A percentile compares a stretch with the other conserved stretches of the same genome.
phyloP scores from a whole-genome alignment of 2,329 filamentous ascomycete genomes.

The Arthrobotrys sphaeroides region DNA sequence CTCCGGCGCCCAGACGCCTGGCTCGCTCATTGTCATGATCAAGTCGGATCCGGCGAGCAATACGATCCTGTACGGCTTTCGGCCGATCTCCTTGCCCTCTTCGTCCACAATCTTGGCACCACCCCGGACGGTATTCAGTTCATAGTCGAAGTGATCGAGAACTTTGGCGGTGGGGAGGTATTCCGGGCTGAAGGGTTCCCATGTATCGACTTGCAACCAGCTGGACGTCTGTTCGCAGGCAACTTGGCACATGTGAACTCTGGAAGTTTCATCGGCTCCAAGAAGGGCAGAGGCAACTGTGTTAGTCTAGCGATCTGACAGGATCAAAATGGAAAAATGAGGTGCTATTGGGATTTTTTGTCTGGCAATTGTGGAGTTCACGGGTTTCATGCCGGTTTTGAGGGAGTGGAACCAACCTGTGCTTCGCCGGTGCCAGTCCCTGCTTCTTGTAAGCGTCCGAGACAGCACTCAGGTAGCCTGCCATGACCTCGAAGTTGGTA shows the following conservation, averaged over 20 bases:
- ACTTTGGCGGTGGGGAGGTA: constrained; percentile 91
- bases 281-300: constrained; percentile 13
- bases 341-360: too few relatives aligned
- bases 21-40: constrained; percentile 77
- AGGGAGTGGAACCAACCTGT: constrained; percentile 65
- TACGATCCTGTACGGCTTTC: constrained; percentile 68
- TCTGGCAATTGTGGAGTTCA: background rate
- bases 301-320: constrained; percentile 51
- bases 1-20: constrained; percentile 80
- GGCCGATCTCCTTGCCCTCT: constrained; percentile 39
- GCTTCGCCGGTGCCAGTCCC: constrained; percentile 76
- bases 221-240: constrained; percentile 78
- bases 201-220: constrained; percentile 87
- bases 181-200: constrained; percentile 84
- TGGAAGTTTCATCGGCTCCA: constrained; percentile 57
- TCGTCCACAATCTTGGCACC: constrained; percentile 66
- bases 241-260: constrained; percentile 84
- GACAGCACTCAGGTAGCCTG: constrained; percentile 84
- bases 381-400: background rate
- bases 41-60: constrained; percentile 82
- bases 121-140: constrained; percentile 81
- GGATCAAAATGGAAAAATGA: background rate
- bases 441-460: constrained; percentile 81
- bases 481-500: constrained; percentile 80
- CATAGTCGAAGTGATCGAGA: constrained; percentile 87